Conservation (phyloP, 1,139 yeast species). For the Geotrichum fermentans region DNA sequence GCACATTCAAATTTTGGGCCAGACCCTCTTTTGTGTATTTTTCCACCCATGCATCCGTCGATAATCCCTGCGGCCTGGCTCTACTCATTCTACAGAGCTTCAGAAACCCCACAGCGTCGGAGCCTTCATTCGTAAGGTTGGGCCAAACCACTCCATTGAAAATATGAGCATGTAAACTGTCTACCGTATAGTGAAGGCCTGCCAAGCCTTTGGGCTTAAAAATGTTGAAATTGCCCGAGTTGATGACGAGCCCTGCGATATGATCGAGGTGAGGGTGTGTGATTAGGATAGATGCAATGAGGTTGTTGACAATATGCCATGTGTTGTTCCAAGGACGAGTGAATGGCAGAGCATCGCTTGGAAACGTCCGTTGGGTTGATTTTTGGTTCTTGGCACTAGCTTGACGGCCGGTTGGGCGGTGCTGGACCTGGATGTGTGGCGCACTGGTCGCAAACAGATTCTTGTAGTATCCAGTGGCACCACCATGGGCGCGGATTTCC, state of each 20-base stretch:
- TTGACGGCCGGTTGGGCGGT: not conserved
- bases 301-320: slow-evolving; percentile 33
- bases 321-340: slow-evolving; percentile 33
- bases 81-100: slow-evolving; percentile 2
- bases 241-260: slow-evolving; percentile 60
- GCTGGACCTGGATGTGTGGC: not conserved
- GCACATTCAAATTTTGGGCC: slow-evolving; percentile 15
- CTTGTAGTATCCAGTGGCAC: not conserved
- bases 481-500: not conserved
- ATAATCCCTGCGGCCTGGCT: not conserved
- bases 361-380: slow-evolving; percentile 15
- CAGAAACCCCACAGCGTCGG: slow-evolving; percentile 30
- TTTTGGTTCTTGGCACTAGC: not conserved
- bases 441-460: not conserved
- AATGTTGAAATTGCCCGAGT: slow-evolving; percentile 54
- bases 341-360: slow-evolving; percentile 25
- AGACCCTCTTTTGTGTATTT: not conserved
- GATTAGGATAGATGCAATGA: slow-evolving; percentile 47
- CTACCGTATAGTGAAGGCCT: slow-evolving; percentile 52
- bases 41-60: not conserved
- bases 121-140: slow-evolving; percentile 45
- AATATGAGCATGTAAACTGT: slow-evolving; percentile 49
- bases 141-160: slow-evolving; percentile 86
- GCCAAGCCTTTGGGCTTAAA: slow-evolving; percentile 42
- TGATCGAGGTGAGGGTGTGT: slow-evolving; percentile 89